Base-by-base conservation (phyloP, 2,329 filamentous ascomycete genomes). In the Chlorencoelia australis region DNA sequence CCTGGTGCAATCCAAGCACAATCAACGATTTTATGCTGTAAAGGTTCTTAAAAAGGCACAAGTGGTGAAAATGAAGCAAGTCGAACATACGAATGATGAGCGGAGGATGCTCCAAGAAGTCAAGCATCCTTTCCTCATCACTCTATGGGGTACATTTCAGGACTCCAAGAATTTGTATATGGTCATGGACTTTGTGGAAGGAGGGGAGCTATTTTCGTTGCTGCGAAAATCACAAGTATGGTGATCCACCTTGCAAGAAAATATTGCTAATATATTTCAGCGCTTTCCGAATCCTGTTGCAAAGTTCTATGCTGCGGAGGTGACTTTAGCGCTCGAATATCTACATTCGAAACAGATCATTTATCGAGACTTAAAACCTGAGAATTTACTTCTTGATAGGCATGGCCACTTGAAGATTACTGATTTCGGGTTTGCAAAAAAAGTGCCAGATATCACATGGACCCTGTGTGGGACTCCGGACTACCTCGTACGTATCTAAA, bases 111-210 rank as follows among this genome's bases (percentile, higher is more conserved):
- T 98, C 54, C 84, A 86, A 59, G 83, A 94, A 59, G 91, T 96
- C 59, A 94, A 95, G 62, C 89, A 98, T 63, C 88, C 91, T 9
- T 98, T 98, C 65, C 69, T 98, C 46, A 91, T 98, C 58, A 98
- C 91, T 2, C 69, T 98, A 26, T 98, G 91, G 91, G 91, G 91
- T 40, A 98, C 91, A 7, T 98, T 96, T 61, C 89, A 96, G 59
- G 91, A 98, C 56, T 74, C 79, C 33, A 87, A 79, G 64, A 96
- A 95, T 59, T 68, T 98, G 22, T 98, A 98, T 73, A 98, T 98
- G 91, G 91, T 98, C 54, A 98, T 98, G 91, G 91, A 98, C 62
- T 98, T 98, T 66, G 89, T 98, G 36, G 91, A 98, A 63, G 91
- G 91, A 50, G 91, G 91, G 55, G 91, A 98, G 68, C 70, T 98